phyloP scores from a whole-genome alignment of 371 early-diverging fungal genomes.

The Hamiltosporidium magnivora region DNA sequence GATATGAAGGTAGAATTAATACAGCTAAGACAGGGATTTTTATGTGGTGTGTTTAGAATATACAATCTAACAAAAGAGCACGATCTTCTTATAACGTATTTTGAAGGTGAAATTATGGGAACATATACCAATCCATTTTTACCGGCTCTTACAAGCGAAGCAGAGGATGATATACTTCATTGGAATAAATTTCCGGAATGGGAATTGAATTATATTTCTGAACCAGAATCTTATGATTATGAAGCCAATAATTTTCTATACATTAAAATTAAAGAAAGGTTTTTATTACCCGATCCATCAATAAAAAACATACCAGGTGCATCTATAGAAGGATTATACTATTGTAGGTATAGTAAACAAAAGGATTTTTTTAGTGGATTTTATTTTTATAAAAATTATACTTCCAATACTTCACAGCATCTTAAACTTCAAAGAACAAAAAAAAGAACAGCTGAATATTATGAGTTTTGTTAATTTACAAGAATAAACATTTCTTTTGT shows the following conservation, averaged over 20 bases:
- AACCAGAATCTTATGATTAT: slow-evolving; percentile 3
- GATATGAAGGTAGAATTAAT: slow-evolving; percentile 30
- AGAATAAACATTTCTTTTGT: too few species aligned
- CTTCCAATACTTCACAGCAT: too few species aligned
- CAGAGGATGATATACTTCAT: slow-evolving; percentile 9
- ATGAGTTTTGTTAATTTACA: too few species aligned
- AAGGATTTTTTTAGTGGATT: slow-evolving; percentile 25
- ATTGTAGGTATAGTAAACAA: slow-evolving; percentile 28
- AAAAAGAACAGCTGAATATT: too few species aligned
- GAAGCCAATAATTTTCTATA: slow-evolving; percentile 11
- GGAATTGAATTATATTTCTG: slow-evolving; percentile 12
- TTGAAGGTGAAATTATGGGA: slow-evolving; percentile 19
- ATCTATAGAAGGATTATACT: slow-evolving; percentile 36
- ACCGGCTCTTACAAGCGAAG: neutral
- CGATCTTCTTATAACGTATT: slow-evolving; percentile 24
- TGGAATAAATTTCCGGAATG: slow-evolving; percentile 8
- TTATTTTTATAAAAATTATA: slow-evolving; percentile 19
- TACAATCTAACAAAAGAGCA: slow-evolving; percentile 17
- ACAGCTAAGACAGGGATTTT: slow-evolving; percentile 5
- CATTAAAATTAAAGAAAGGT: slow-evolving; percentile 28
- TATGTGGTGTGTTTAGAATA: slow-evolving; percentile 30
- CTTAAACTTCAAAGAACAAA: too few species aligned
- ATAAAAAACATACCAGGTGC: slow-evolving; percentile 23
- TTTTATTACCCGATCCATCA: slow-evolving; percentile 23
- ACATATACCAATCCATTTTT: too few species aligned